Evolutionary conservation across 2,329 filamentous ascomycete species (phyloP), one percentile per base, ranked within the genome.

Genomic region (Diplocarpon rosae): DNA sequence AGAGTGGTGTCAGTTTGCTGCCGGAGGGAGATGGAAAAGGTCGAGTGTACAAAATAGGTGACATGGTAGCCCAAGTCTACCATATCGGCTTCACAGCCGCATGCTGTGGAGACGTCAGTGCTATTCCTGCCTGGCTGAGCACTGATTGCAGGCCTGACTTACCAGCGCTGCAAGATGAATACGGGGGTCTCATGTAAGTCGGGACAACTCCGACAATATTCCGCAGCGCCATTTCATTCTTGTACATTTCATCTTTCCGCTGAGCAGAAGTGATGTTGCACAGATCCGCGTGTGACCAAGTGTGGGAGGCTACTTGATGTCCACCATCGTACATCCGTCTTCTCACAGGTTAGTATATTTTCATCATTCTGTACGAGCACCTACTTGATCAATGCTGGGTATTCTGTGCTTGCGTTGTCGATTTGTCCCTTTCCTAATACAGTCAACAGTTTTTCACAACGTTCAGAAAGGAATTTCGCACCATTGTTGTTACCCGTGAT

Each of bases 271-370:
- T 66, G 43, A 72, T 55, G 15, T 61, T 61, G 52, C 63, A 67
- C 42, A 73, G 56, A 47, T 70, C 65, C 41, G 67, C 58, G 51
- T 75, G 71, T 2, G 67, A 69, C 71, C 71, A 75, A 9, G 71
- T 73, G 58, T 75, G 77, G 14, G 69, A 73, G 45, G 72, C 77
- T 45, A 81, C 65, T 57, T 81, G 77, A 58, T 80, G 77, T 13
- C 73, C 74, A 5, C 72, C 69, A 11, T 32, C 40, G 30, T 53
- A 55, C 51, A 58, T 54, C 6, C 53, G 52, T 41, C 49, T 53
- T 30, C 5, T 2, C n/a, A 14, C 14, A 32, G 11, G 32, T 48
- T 39, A 47, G 37, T 24, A 24, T n/a, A 12, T 8, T 10, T 33
- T 15, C 9, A 20, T 13, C 10, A 31, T 1, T 14, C 16, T 3